Percentiles rank a stretch among this genome's conserved stretches.
Conservation (phyloP, 2,329 filamentous ascomycete genomes). For the Malbranchea zuffiana region DNA sequence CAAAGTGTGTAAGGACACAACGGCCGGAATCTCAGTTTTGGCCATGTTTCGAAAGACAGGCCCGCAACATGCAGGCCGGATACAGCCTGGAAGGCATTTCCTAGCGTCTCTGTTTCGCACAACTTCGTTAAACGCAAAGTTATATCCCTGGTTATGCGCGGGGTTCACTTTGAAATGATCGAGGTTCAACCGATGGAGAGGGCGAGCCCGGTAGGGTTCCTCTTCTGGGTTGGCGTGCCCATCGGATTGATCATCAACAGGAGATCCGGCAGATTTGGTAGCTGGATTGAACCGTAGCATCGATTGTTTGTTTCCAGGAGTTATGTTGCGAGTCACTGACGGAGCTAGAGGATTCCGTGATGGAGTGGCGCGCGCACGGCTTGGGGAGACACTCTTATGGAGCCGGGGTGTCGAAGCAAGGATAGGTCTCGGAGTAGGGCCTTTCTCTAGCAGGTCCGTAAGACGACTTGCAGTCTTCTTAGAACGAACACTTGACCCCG, state of each 20-base stretch:
- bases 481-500: not conserved
- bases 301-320: too few species aligned
- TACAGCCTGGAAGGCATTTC: constrained; percentile 62
- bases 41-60: constrained; percentile 59
- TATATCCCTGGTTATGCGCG: constrained; percentile 55
- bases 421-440: constrained; percentile 10
- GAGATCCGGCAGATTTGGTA: too few species aligned
- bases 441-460: constrained; percentile 21
- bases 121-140: constrained; percentile 64
- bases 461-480: constrained; percentile 17
- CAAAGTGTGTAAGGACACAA: constrained; percentile 25
- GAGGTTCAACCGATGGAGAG: constrained; percentile 47
- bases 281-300: too few species aligned
- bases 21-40: constrained; percentile 27
- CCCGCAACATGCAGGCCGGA: constrained; percentile 65
- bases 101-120: constrained; percentile 60
- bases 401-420: constrained; percentile 8
- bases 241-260: not conserved
- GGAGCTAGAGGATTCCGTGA: too few species aligned
- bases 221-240: constrained; percentile 18
- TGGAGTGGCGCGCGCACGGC: too few species aligned
- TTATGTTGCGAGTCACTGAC: too few species aligned
- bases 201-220: constrained; percentile 47
- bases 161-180: constrained; percentile 79
- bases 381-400: too few species aligned